Conservation (phyloP, 208 protist genomes). For the Trypanosoma mega region DNA sequence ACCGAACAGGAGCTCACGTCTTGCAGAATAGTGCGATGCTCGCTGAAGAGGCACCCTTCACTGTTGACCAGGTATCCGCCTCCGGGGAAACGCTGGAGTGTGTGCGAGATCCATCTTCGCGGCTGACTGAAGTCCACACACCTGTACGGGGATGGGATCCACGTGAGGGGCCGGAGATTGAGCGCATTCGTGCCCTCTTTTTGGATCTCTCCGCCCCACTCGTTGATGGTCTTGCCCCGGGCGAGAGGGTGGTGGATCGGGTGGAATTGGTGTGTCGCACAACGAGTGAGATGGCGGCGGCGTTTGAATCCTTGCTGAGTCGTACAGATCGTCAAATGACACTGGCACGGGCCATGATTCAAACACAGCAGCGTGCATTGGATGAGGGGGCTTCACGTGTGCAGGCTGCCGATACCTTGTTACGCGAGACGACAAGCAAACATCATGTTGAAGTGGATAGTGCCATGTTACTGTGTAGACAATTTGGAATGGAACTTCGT, state of each 20-base stretch:
- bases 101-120: slow-evolving; percentile 1
- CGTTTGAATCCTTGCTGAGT: slow-evolving; percentile 38
- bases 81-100: slow-evolving; percentile 9
- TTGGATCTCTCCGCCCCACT: neutral
- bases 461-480: slow-evolving; percentile 33
- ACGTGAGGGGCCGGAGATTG: slow-evolving; percentile 11
- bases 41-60: slow-evolving; percentile 24
- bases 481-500: slow-evolving; percentile 56
- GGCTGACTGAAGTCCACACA: neutral
- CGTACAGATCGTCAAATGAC: slow-evolving; percentile 34
- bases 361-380: slow-evolving; percentile 41
- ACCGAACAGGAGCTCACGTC: slow-evolving; percentile 24
- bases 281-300: slow-evolving; percentile 16
- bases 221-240: no score
- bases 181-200: slow-evolving; percentile 13
- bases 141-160: neutral
- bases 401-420: slow-evolving; percentile 66
- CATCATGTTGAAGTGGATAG: slow-evolving; percentile 32
- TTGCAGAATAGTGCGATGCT: slow-evolving; percentile 32
- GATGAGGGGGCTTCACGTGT: slow-evolving; percentile 51
- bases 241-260: neutral
- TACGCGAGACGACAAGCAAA: slow-evolving; percentile 39
- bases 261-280: neutral
- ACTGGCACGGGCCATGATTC: slow-evolving; percentile 32
- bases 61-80: neutral